Conservation (phyloP, 2,329 filamentous ascomycete genomes). For the Hypoxylon rubiginosum region DNA sequence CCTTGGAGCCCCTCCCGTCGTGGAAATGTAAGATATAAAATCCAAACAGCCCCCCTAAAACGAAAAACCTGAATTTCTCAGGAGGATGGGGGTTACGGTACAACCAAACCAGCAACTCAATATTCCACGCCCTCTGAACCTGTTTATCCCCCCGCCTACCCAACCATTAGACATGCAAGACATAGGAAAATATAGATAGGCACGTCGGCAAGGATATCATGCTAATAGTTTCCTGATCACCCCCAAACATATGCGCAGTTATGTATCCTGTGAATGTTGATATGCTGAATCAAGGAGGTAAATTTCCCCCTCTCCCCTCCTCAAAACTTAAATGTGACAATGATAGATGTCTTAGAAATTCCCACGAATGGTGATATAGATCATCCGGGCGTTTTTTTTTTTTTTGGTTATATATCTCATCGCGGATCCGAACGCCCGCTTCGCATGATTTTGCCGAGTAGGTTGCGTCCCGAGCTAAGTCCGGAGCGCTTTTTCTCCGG, state of each 20-base stretch:
- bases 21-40: conserved; percentile 2
- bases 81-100: not conserved
- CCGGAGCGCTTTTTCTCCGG: conserved; percentile 40
- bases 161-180: conserved; percentile 17
- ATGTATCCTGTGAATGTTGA: conserved; percentile 7
- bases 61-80: not conserved
- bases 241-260: conserved; percentile 18
- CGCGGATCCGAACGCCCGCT: conserved; percentile 44
- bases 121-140: conserved; percentile 26
- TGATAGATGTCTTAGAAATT: not conserved
- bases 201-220: conserved; percentile 17
- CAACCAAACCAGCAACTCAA: not conserved
- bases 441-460: conserved; percentile 47
- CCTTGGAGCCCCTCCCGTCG: no score
- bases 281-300: not conserved
- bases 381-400: not conserved
- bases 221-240: not conserved
- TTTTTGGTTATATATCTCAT: conserved; percentile 15
- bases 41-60: not conserved
- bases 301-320: not conserved
- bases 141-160: conserved; percentile 29
- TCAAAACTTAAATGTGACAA: not conserved
- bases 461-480: conserved; percentile 34
- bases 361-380: not conserved
- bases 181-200: conserved; percentile 6